Conservation (phyloP, 805 yeast species). For the Metschnikowia peoriensis region DNA sequence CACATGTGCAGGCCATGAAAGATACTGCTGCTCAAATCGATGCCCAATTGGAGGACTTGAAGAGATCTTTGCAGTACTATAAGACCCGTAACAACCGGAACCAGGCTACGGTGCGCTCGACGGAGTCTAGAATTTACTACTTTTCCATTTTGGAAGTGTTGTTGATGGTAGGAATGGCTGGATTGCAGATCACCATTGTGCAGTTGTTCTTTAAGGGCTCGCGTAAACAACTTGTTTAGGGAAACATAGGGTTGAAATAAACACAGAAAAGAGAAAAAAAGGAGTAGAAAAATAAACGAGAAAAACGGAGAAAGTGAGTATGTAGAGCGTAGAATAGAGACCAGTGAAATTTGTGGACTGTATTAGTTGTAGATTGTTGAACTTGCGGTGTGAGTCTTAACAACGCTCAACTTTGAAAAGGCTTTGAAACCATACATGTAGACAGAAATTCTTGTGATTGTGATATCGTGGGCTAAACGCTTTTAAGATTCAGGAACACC, state of each 20-base stretch:
- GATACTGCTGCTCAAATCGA: conserved; percentile 58
- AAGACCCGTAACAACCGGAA: conserved; percentile 89
- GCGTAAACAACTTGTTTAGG: conserved; percentile 59
- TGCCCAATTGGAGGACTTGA: conserved; percentile 53
- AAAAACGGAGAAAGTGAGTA: neutral
- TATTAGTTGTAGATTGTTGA: too few relatives aligned
- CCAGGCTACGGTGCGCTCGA: conserved; percentile 80
- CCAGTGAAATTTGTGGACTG: neutral
- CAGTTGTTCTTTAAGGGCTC: conserved; percentile 71
- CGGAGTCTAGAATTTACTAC: conserved; percentile 76
- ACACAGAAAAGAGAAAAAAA: neutral
- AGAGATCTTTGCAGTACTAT: conserved; percentile 71
- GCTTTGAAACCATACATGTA: too few relatives aligned
- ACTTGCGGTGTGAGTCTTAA: too few relatives aligned
- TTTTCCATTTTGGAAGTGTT: conserved; percentile 68
- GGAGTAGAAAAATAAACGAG: neutral
- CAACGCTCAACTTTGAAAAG: too few relatives aligned
- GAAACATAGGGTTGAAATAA: neutral
- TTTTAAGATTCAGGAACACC: too few relatives aligned
- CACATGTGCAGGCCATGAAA: conserved; percentile 53
- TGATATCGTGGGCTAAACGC: too few relatives aligned
- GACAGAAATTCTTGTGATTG: too few relatives aligned
- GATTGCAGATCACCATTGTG: conserved; percentile 63
- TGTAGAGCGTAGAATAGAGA: neutral
- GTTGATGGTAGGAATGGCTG: conserved; percentile 73